Evolutionary conservation across 768 basidiomycete species (phyloP).

Genomic region (Rhodotorula sphaerocarpa): DNA sequence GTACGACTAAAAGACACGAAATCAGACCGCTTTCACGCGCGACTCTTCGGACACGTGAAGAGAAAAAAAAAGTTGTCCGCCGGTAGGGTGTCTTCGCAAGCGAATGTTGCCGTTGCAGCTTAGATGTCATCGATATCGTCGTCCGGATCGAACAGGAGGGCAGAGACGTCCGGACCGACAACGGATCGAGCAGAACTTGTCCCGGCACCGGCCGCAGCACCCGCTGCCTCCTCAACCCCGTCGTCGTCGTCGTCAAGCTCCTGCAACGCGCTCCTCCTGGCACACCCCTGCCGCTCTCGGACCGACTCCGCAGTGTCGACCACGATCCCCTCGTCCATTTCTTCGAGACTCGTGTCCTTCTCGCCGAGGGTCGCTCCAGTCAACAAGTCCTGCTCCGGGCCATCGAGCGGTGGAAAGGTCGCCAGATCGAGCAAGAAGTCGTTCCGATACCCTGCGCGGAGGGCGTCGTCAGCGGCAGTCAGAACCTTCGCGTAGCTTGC

Average conservation of each 20-base stretch:
- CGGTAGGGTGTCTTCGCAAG: no score
- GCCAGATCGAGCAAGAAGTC: conserved; percentile 28
- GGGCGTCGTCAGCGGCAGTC: no score
- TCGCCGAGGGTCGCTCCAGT: conserved; percentile 23
- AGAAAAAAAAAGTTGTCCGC: no score
- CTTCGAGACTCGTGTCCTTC: conserved; percentile 22
- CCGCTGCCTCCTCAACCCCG: background rate
- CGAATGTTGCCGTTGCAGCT: no score
- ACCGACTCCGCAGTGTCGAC: no score
- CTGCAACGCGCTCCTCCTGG: background rate
- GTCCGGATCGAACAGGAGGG: conserved; percentile 10
- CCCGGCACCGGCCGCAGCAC: no score
- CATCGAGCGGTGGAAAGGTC: conserved; percentile 21
- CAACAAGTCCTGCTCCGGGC: background rate
- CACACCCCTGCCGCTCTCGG: background rate
- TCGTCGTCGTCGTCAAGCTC: conserved; percentile 10
- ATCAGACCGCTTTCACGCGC: no score
- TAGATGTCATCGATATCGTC: conserved; percentile 26
- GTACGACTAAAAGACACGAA: background rate
- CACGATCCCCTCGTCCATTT: background rate
- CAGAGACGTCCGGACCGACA: background rate
- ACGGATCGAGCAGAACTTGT: background rate
- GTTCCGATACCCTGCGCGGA: no score
- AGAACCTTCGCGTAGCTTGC: no score
- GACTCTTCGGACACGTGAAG: no score